phyloP scores from a whole-genome alignment of 2,329 filamentous ascomycete species.

The Pseudomassariella vexata region DNA sequence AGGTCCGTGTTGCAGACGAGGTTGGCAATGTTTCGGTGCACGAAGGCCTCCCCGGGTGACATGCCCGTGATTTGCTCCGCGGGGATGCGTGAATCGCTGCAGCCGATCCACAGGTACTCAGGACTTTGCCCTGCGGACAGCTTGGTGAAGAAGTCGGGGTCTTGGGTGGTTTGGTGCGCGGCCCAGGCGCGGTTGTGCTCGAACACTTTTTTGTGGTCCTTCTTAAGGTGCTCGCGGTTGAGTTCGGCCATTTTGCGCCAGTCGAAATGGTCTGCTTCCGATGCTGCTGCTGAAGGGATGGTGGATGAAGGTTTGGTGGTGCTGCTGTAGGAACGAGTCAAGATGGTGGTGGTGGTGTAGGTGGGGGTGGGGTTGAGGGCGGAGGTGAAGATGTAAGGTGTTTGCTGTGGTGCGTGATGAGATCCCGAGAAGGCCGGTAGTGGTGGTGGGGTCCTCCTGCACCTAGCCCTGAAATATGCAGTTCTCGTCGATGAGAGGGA shows the following conservation, averaged over 20 bases:
- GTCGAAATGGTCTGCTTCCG: too few species aligned
- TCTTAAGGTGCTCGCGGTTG: slow-evolving; percentile 50
- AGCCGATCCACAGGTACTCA: slow-evolving; percentile 83
- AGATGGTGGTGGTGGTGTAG: too few species aligned
- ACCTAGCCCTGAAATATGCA: too few species aligned
- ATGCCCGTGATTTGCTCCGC: slow-evolving; percentile 81
- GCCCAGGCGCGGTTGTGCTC: slow-evolving; percentile 65
- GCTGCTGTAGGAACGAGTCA: too few species aligned
- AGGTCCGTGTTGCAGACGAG: slow-evolving; percentile 75
- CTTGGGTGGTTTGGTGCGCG: slow-evolving; percentile 46
- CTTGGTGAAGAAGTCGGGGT: slow-evolving; percentile 61
- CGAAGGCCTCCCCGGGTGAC: slow-evolving; percentile 84
- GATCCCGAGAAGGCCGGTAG: too few species aligned
- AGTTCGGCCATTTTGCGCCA: slow-evolving; percentile 29
- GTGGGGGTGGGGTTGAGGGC: too few species aligned
- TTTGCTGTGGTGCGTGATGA: too few species aligned
- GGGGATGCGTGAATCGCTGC: slow-evolving; percentile 86
- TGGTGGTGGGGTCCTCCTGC: too few species aligned
- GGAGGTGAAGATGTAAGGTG: too few species aligned
- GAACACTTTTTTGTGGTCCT: slow-evolving; percentile 63
- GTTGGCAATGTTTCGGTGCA: slow-evolving; percentile 95
- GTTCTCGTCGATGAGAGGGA: too few species aligned
- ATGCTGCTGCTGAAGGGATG: too few species aligned
- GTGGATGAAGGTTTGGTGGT: too few species aligned
- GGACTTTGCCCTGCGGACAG: slow-evolving; percentile 60